Evolutionary conservation across 768 basidiomycete genomes (phyloP).

Genomic region (Lentinus brumalis): DNA sequence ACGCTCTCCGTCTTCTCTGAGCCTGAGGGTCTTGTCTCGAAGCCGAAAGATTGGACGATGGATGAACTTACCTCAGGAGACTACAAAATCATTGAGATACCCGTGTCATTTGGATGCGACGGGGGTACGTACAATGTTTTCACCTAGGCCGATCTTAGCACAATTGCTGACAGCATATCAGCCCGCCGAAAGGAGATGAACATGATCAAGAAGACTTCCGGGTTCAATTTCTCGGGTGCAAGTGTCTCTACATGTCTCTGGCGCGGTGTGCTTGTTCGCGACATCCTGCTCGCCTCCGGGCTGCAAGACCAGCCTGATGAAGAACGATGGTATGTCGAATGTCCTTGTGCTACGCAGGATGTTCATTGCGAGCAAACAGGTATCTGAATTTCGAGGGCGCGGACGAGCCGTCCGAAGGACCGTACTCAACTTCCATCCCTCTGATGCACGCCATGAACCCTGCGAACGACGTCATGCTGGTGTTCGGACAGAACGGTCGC

Average conservation of each 20-base stretch:
- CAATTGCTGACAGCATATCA: not conserved
- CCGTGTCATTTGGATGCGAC: conserved; percentile 23
- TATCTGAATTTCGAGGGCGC: conserved; percentile 23
- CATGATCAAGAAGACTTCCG: conserved; percentile 23
- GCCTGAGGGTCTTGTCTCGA: conserved; percentile 4
- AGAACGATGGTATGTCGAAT: conserved; percentile 18
- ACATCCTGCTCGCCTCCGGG: conserved; percentile 21
- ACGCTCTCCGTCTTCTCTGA: conserved; percentile 16
- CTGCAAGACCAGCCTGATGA: conserved; percentile 18
- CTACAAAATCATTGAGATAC: conserved; percentile 16
- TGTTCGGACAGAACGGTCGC: conserved; percentile 23
- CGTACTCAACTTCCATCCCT: conserved; percentile 25
- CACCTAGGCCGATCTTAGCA: no score
- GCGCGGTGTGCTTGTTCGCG: conserved; percentile 22
- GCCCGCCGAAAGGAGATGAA: conserved; percentile 24
- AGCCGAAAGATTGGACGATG: conserved; percentile 23
- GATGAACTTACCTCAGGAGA: conserved; percentile 18
- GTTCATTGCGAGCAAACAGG: not conserved
- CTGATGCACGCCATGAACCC: conserved; percentile 24
- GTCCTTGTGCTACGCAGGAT: no score
- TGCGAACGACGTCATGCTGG: conserved; percentile 24
- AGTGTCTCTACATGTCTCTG: conserved; percentile 23
- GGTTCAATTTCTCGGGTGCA: conserved; percentile 17
- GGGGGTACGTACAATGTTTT: conserved; percentile 15
- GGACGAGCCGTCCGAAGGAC: conserved; percentile 23